Evolutionary conservation across 352 stramenopile species (phyloP).

Genomic region (Pythium aphanidermatum): DNA sequence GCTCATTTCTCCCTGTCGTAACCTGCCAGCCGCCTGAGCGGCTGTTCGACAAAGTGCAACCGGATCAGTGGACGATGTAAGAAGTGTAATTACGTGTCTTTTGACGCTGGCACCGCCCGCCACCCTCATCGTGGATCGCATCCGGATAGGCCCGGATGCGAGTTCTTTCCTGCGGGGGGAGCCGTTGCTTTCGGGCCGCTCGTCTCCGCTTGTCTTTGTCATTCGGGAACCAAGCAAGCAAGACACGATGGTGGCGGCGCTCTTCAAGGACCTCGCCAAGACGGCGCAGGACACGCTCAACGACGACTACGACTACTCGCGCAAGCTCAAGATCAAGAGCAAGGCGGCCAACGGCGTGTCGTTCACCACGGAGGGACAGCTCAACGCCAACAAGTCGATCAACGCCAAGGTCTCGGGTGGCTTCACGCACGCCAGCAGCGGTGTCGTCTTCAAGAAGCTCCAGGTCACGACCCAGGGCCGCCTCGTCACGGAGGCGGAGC

Average conservation of each 20-base stretch:
- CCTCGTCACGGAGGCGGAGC: slow-evolving; percentile 70
- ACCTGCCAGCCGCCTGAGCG: too few relatives aligned
- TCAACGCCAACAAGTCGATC: slow-evolving; percentile 81
- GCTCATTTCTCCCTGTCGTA: too few relatives aligned
- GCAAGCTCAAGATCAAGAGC: slow-evolving; percentile 90
- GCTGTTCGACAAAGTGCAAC: slow-evolving; percentile 2
- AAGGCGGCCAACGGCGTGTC: slow-evolving; percentile 75
- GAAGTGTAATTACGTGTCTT: too few relatives aligned
- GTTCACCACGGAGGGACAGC: slow-evolving; percentile 69
- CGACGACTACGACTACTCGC: slow-evolving; percentile 85
- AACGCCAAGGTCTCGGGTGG: slow-evolving; percentile 71
- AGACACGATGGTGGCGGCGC: slow-evolving; percentile 39
- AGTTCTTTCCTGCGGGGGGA: slow-evolving; percentile 2
- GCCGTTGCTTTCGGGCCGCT: too few relatives aligned
- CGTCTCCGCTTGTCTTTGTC: slow-evolving; percentile 15
- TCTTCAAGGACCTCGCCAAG: slow-evolving; percentile 83
- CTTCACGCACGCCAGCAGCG: slow-evolving; percentile 62
- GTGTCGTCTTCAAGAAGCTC: slow-evolving; percentile 82
- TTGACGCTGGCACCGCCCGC: too few relatives aligned
- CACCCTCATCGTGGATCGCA: too few relatives aligned
- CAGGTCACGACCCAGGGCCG: slow-evolving; percentile 77
- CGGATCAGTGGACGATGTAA: too few relatives aligned
- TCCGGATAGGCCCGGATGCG: too few relatives aligned
- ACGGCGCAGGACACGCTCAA: slow-evolving; percentile 63
- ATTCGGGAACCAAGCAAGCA: slow-evolving; percentile 35